Evolutionary conservation across 768 basidiomycete species (phyloP), one percentile per base, ranked within the genome.

Genomic region (Chiua virens): DNA sequence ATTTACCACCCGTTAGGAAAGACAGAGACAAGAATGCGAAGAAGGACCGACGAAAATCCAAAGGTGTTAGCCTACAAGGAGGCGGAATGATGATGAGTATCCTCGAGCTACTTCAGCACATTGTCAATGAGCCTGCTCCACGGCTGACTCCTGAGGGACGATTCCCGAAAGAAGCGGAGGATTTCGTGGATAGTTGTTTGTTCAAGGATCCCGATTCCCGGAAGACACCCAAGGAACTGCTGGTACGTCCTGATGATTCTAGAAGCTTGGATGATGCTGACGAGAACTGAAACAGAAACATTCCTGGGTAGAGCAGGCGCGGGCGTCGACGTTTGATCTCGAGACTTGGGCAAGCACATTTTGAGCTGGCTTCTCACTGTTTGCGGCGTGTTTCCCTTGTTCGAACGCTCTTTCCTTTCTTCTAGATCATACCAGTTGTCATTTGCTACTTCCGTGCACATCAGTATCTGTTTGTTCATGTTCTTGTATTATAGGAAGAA

Each of bases 31-130:
- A 64, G 59, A 81, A 73, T 43, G 58, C 72, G 53, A 88, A 87
- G 76, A 85, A 87, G 70, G 88, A 89, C 58, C 88, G 87, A 71
- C 75, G 87, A 63, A 92, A 92, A 80, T 91, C 88, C 65, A 89
- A 84, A 61, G 96, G 96, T 42, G 96, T 98, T 49, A 90, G 87
- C 59, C 72, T 97, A 57, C 92, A 95, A 66, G 96, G 96, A 34
- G 91, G 92, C 2, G 90, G 89, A 27, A 94, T 92, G 88, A 97
- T 93, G 58, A 98, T 99, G 95, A 91, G 88, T 62, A 98, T 99
- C 69, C 73, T 99, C 58, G 97, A 99, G 73, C 70, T 99, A 46
- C 73, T 99, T 55, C 97, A 98, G 66, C 93, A 98, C 67, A 98
- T 99, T 61, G 97, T 99, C 46, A 98, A 98, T 65, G 97, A 98